Conservation (phyloP, 2,329 filamentous ascomycete genomes). For the Claviceps quebecensis region DNA sequence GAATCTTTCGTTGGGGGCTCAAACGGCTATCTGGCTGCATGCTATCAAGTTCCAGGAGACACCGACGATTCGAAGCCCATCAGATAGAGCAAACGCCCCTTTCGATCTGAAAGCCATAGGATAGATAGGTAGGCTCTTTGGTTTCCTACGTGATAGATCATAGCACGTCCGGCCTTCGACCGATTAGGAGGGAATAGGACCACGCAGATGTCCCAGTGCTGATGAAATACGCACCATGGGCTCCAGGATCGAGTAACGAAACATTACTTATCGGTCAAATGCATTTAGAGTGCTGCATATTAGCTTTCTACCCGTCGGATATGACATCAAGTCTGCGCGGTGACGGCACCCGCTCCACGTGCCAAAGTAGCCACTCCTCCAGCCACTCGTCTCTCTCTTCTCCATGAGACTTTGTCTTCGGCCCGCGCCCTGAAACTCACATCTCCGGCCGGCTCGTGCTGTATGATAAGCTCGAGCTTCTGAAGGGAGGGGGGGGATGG, state of each 20-base stretch:
- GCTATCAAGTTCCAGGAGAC: neutral
- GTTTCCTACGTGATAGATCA: neutral
- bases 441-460: neutral
- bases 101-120: neutral
- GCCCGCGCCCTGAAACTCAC: neutral
- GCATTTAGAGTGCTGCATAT: neutral
- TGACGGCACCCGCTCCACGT: neutral
- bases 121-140: neutral
- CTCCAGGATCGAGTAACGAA: neutral
- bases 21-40: neutral
- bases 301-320: neutral
- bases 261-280: constrained; percentile 1
- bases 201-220: neutral
- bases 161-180: neutral
- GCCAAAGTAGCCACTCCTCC: neutral
- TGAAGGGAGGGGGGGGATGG: neutral
- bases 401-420: neutral
- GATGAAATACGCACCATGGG: neutral
- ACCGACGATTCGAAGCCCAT: neutral
- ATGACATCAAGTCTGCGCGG: neutral
- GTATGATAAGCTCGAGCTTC: constrained; percentile 1
- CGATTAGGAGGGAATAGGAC: too few species aligned
- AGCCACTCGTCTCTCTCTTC: neutral
- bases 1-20: neutral
- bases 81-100: neutral